These are phyloP conservation scores for Podila clonocystis DNA, from an alignment of 192 early-diverging fungal species.

Conservation along the genomic window DNA sequence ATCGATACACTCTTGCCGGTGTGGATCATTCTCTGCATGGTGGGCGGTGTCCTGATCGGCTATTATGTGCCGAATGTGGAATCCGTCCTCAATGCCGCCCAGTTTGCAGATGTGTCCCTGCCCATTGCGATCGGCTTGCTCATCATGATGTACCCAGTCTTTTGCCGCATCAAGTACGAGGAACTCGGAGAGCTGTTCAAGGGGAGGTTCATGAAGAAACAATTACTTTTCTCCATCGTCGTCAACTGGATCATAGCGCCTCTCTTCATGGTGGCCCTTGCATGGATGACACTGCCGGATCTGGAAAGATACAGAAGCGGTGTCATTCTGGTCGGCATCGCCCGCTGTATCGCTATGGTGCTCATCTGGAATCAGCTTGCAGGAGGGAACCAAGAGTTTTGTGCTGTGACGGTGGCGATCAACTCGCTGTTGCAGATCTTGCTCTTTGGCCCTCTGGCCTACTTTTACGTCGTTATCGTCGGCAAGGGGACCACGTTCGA, in stretches of 20 bases:
- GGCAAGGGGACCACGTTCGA: slow-evolving; percentile 37
- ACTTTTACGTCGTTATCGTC: slow-evolving; percentile 66
- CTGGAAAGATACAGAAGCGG: slow-evolving; percentile 74
- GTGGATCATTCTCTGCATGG: slow-evolving; percentile 44
- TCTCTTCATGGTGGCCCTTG: slow-evolving; percentile 71
- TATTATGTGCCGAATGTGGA: slow-evolving; percentile 66
- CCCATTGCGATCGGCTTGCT: slow-evolving; percentile 75
- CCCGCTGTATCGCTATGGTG: slow-evolving; percentile 82
- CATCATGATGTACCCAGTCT: slow-evolving; percentile 81
- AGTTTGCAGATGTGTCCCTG: slow-evolving; percentile 73
- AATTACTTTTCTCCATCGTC: slow-evolving; percentile 64
- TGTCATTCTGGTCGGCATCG: slow-evolving; percentile 62
- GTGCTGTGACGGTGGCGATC: slow-evolving; percentile 75
- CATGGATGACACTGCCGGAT: slow-evolving; percentile 75
- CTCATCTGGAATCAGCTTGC: slow-evolving; percentile 81
- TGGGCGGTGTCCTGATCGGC: slow-evolving; percentile 35
- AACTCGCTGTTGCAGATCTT: slow-evolving; percentile 75
- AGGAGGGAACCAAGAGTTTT: slow-evolving; percentile 70
- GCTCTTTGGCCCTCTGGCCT: slow-evolving; percentile 68
- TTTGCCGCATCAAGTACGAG: slow-evolving; percentile 69
- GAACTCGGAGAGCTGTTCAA: slow-evolving; percentile 47
- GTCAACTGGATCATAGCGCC: slow-evolving; percentile 77
- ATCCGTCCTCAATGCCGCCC: slow-evolving; percentile 58
- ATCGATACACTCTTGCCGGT: slow-evolving; percentile 25
- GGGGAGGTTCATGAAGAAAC: slow-evolving; percentile 57